Conservation (phyloP, 2,329 filamentous ascomycete genomes). For the Sclerotinia sclerotiorum region DNA sequence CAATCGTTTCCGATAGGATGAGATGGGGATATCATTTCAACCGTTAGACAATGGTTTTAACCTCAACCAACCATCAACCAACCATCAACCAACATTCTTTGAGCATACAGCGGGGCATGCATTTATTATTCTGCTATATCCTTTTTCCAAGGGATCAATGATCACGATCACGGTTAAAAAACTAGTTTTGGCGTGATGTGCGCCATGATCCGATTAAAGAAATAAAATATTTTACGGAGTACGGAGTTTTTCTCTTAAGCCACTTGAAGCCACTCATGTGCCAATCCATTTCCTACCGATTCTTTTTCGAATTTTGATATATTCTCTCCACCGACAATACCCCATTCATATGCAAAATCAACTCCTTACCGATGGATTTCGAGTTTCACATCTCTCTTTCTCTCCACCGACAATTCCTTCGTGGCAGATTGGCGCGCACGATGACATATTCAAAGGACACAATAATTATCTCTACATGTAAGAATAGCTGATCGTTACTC, state of each 20-base stretch:
- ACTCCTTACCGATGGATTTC: background rate
- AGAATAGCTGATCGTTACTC: background rate
- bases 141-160: background rate
- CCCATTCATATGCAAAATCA: background rate
- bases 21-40: background rate
- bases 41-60: background rate
- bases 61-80: background rate
- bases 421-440: conserved; percentile 12
- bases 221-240: no score
- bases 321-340: conserved; percentile 7
- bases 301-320: conserved; percentile 4
- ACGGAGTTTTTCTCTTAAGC: background rate
- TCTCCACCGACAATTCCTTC: conserved; percentile 17
- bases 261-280: background rate
- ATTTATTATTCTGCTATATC: background rate
- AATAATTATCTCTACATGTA: background rate
- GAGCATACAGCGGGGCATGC: background rate
- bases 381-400: background rate
- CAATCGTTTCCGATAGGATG: conserved; percentile 7
- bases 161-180: background rate
- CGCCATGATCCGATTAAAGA: background rate
- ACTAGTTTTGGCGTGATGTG: background rate
- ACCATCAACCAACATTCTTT: background rate
- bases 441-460: conserved; percentile 11
- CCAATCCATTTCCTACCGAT: conserved; percentile 1